Evolutionary conservation across 306 rosid genomes (phyloP), one percentile per base, ranked within the genome.

Genomic region (Mucuna pruriens): DNA sequence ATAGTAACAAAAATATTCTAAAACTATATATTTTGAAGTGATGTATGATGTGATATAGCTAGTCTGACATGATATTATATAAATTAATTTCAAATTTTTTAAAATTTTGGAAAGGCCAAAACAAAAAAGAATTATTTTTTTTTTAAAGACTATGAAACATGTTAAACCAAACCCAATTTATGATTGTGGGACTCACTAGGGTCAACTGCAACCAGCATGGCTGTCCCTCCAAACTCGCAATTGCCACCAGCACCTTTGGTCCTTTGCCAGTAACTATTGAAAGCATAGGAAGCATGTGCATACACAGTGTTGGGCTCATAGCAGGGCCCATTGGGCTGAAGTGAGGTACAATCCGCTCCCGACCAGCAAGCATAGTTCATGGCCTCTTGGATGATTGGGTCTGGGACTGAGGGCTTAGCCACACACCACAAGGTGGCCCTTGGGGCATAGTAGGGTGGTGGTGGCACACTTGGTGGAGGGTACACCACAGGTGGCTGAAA

Each of bases 371-470:
- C 99, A 48, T 95, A 95, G 67, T 88, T 91, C 99, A 95, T 91
- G 9, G 99, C 99, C 79, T 95, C 99, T 83, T 89, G 86, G 48
- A 93, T 68, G 72, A 95, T 95, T 25, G 98, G 99, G 84, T 93
- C 99, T 0, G 99, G 99, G 54, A 93, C 99, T 6, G 99, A 71
- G 0, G 99, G 94, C 92, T 95, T 93, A 9, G 94, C 99, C 80
- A 95, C 99, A 61, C 99, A 95, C 99, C 99, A 95, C 5, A 89
- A 58, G 42, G 97, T 77, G 4, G 62, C 26, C 49, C 20, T 68
- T 0, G 94, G 91, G 15, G 86, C 89, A 0, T 55, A 39, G 9
- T 55, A 73, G 6, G 87, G 91, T 2, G 91, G 89, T 0, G 94
- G 99, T 0, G 92, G 97, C 26, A 67, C 90, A 3, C 84, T 86